Base-by-base conservation (phyloP, 345 rosid genomes). In the Pseudoturritis turrita region DNA sequence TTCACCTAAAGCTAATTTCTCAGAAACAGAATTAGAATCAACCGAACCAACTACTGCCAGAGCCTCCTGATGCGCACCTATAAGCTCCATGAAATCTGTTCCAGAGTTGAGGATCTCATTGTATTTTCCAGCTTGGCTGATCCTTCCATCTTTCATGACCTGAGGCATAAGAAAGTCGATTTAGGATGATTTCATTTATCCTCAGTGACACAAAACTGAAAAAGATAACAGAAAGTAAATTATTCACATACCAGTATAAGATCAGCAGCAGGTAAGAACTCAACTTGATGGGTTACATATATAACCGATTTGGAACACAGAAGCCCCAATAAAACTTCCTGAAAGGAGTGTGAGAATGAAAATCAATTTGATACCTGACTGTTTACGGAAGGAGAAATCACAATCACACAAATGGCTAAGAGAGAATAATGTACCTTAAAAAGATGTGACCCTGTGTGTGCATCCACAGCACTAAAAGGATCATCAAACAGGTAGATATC, bases 391-490 rank as follows among this genome's bases (percentile, higher is more conserved):
- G 36, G 10, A 35, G 47, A 62, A 50, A 44, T 10, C 45, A 45
- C 36, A 29, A 45, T 40, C 14, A 65, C 33, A 21, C 18, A 41
- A 59, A 57, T 4, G 50, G 33, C 56, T 25, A 5, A 55, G 15
- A 75, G 0, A 54, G 45, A 44, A 62, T 18, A 53, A 13, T 47
- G 68, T 69, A 90, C 96, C 89, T 87, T 90, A 54, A 88, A 90
- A 47, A 93, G 81, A 76, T 87, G 93, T 66, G 90, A 83, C 35
- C 92, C 97, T 10, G 97, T 93, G 72, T 88, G 92, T 35, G 94
- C 96, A 84, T 93, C 96, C 45, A 90, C 90, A 8, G 92, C 98
- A 67, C 94, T 93, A 53, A 93, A 93, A 54, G 97, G 97, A 73
- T 93, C 98, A 58, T 93, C 98, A 3, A 93, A 89, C 2, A 90